A percentile compares a stretch with the other conserved stretches of the same genome.
Evolutionary conservation across 2,329 filamentous ascomycete species (phyloP).

Genomic region (Pleomassaria siparia): DNA sequence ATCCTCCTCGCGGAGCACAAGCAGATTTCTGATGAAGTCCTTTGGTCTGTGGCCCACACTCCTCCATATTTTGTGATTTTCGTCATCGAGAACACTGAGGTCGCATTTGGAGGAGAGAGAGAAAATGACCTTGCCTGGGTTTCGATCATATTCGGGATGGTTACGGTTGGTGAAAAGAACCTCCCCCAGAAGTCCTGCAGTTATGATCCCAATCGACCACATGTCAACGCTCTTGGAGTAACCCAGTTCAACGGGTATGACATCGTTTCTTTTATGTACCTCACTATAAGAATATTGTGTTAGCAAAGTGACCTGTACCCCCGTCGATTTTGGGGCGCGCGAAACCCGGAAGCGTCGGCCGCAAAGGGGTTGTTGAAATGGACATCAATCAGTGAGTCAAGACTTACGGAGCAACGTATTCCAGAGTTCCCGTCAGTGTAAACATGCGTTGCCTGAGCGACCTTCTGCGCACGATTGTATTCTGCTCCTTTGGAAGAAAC

Average conservation of each 20-base stretch:
- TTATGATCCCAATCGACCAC: slow-evolving; percentile 62
- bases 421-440: slow-evolving; percentile 56
- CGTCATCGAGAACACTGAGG: slow-evolving; percentile 47
- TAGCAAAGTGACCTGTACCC: background rate
- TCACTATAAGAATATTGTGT: slow-evolving; percentile 24
- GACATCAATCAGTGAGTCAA: background rate
- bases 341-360: too few species aligned
- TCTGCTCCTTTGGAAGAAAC: slow-evolving; percentile 27
- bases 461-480: background rate
- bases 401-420: slow-evolving; percentile 62
- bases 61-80: slow-evolving; percentile 45
- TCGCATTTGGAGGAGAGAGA: slow-evolving; percentile 44
- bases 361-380: too few species aligned
- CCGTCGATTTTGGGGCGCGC: too few species aligned
- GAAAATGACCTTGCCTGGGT: slow-evolving; percentile 32
- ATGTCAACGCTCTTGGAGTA: slow-evolving; percentile 63
- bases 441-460: slow-evolving; percentile 50
- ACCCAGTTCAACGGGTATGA: slow-evolving; percentile 36
- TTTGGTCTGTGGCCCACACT: slow-evolving; percentile 48
- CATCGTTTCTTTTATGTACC: slow-evolving; percentile 36
- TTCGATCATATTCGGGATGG: slow-evolving; percentile 27
- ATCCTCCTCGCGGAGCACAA: slow-evolving; percentile 52
- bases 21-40: slow-evolving; percentile 55
- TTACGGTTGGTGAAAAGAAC: slow-evolving; percentile 48
- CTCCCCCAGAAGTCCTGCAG: slow-evolving; percentile 54